These are phyloP conservation scores for Kwoniella europaea DNA, from an alignment of 768 basidiomycete species.

Conservation along the genomic window DNA sequence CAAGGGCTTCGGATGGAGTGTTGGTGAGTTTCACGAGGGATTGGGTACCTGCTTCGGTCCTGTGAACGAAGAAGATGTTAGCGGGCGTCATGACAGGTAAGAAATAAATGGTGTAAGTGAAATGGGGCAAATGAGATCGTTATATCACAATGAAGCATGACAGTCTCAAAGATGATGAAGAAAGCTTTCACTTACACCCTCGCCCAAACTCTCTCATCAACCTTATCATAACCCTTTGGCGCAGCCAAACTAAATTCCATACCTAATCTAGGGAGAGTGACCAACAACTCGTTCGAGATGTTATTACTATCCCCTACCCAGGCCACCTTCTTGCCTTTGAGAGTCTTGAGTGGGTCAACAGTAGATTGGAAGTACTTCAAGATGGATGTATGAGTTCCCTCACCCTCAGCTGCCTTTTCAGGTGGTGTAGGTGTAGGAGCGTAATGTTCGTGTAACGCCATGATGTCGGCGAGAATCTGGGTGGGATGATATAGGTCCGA, in stretches of 20 bases:
- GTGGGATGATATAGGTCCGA: slow-evolving; percentile 96
- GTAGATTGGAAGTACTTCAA: slow-evolving; percentile 26
- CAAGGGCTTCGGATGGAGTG: slow-evolving; percentile 78
- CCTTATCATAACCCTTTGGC: slow-evolving; percentile 64
- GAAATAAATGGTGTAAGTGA: no score
- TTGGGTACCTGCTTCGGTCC: slow-evolving; percentile 45
- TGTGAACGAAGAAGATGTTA: no score
- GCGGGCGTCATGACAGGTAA: no score
- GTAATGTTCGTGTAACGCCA: slow-evolving; percentile 77
- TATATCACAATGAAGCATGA: no score
- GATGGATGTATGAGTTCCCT: slow-evolving; percentile 26
- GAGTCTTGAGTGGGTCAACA: slow-evolving; percentile 61
- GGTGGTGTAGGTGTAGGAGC: slow-evolving; percentile 61
- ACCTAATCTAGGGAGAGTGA: slow-evolving; percentile 88
- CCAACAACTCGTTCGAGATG: slow-evolving; percentile 95
- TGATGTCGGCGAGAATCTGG: slow-evolving; percentile 88
- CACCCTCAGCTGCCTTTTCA: slow-evolving; percentile 10
- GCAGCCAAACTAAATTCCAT: slow-evolving; percentile 83
- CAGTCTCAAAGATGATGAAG: no score
- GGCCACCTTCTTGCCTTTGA: slow-evolving; percentile 83
- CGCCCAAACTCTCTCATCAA: slow-evolving; percentile 71
- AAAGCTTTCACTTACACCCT: slow-evolving; percentile 65
- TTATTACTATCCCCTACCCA: slow-evolving; percentile 96
- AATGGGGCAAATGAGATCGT: no score
- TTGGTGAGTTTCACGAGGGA: slow-evolving; percentile 54